Conservation (phyloP, 2,329 filamentous ascomycete species). For the Verticillium zaregamsianum region DNA sequence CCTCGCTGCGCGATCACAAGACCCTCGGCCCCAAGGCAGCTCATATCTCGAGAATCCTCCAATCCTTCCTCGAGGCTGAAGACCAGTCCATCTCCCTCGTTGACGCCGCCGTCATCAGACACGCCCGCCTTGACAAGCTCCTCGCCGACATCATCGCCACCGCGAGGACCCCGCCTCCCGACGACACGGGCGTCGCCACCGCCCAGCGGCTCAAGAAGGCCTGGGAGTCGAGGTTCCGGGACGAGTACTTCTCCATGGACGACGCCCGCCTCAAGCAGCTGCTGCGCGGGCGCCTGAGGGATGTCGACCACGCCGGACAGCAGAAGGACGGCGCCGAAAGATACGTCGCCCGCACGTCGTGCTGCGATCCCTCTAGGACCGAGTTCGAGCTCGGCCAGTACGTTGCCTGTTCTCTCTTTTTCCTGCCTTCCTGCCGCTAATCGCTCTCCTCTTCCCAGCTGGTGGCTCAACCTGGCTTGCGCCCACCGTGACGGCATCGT, state of each 20-base stretch:
- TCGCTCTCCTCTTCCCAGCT: slow-evolving; percentile 29
- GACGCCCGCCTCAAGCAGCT: slow-evolving; percentile 34
- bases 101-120: slow-evolving; percentile 32
- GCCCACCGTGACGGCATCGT: slow-evolving; percentile 53
- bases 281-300: slow-evolving; percentile 32
- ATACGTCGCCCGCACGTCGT: slow-evolving; percentile 29
- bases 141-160: slow-evolving; percentile 32
- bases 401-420: slow-evolving; percentile 16
- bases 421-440: no score
- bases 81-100: slow-evolving; percentile 25
- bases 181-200: slow-evolving; percentile 25
- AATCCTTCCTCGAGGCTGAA: slow-evolving; percentile 34
- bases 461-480: slow-evolving; percentile 55
- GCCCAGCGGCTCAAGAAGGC: slow-evolving; percentile 34
- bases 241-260: slow-evolving; percentile 41
- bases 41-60: slow-evolving; percentile 34
- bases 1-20: slow-evolving; percentile 25
- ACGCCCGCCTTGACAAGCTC: slow-evolving; percentile 38
- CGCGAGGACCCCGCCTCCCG: slow-evolving; percentile 17
- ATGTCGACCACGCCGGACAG: slow-evolving; percentile 32
- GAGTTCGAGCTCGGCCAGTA: slow-evolving; percentile 46
- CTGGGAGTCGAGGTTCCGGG: slow-evolving; percentile 40
- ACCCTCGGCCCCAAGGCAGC: slow-evolving; percentile 26
- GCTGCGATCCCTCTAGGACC: slow-evolving; percentile 16
- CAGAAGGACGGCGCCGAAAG: slow-evolving; percentile 23